These are phyloP conservation scores for Excoecaria cochinchinensis DNA, from an alignment of 345 rosid genomes.

Conservation along the genomic window DNA sequence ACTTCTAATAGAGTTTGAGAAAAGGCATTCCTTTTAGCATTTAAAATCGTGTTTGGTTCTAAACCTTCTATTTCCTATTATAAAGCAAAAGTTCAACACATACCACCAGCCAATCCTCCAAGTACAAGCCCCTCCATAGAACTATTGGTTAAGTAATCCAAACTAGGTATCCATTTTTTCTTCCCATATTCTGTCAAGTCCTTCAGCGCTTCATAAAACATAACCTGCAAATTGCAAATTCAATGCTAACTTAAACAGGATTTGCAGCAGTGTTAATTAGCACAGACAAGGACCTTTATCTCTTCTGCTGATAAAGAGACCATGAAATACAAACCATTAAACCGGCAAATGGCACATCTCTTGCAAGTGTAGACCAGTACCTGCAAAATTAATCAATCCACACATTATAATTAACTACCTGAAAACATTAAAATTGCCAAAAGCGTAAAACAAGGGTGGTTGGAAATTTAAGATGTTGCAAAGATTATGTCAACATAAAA, in stretches of 20 bases:
- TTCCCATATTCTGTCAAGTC: constrained; percentile 57
- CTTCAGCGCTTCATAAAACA: constrained; percentile 82
- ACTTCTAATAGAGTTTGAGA: background rate
- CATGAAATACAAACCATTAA: constrained; percentile 62
- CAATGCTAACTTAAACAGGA: background rate
- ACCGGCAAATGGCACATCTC: constrained; percentile 97
- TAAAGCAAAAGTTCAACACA: constrained; percentile 27
- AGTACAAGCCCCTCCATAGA: constrained; percentile 75
- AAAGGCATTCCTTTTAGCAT: background rate
- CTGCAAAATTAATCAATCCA: constrained; percentile 38
- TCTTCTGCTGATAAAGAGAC: background rate
- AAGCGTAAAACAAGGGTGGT: background rate
- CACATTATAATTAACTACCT: background rate
- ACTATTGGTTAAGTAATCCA: constrained; percentile 42
- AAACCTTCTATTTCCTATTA: background rate
- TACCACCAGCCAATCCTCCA: constrained; percentile 98
- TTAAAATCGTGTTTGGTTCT: background rate
- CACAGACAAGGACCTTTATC: background rate
- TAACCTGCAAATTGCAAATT: constrained; percentile 48
- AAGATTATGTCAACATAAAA: background rate
- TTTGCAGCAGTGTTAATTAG: background rate
- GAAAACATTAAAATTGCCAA: background rate
- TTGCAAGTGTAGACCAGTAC: constrained; percentile 85
- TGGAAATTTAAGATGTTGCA: background rate
- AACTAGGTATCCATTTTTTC: constrained; percentile 48